Base-by-base conservation (phyloP, 805 yeast species). In the Debaryomyces prosopidis region DNA sequence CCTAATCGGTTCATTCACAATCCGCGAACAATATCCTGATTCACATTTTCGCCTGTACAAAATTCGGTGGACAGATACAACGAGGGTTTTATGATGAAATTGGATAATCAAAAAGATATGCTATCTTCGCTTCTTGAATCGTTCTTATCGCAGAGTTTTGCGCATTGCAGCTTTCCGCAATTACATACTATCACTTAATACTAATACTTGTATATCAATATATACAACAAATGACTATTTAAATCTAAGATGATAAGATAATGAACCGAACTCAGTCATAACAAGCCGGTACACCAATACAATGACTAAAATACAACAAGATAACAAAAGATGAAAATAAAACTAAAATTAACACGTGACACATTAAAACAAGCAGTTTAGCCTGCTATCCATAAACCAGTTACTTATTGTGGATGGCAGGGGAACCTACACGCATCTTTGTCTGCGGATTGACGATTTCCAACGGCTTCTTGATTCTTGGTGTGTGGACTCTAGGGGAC, bases 391-490 rank as follows among this genome's bases (percentile, higher is more conserved):
- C 26, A 23, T 23, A n/a, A 40, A 17, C 44, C 38, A 30, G 30
- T 43, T 43, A 46, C 36, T 49, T 45, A 39, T 23, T 23, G 26
- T 50, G 51, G 34, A 48, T 41, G 15, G 75, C 73, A 15, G 85
- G 83, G 14, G 83, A 77, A 4, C 68, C 74, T 16, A 82, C 75
- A 54, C 82, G 73, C 67, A 79, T 57, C 41, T 81, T 82, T 5
- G 85, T 80, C 45, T 70, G 79, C 5, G 87, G 87, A 58, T 82
- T 80, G 44, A 82, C 78, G 44, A 82, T 82, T 52, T 82, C 86
- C 58, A 82, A 66, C 5, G 80, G 79, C 55, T 80, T 82, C 61
- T 76, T 80, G 20, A 75, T 73, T 49, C 87, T 67, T 23, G 86
- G 86, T 1, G 85, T 80, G 42, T 70, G 68, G 1, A 71, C 70